A percentile compares a stretch with the other conserved stretches of the same genome.
Conservation (phyloP, 208 protist species). For the Crithidia sp. region DNA sequence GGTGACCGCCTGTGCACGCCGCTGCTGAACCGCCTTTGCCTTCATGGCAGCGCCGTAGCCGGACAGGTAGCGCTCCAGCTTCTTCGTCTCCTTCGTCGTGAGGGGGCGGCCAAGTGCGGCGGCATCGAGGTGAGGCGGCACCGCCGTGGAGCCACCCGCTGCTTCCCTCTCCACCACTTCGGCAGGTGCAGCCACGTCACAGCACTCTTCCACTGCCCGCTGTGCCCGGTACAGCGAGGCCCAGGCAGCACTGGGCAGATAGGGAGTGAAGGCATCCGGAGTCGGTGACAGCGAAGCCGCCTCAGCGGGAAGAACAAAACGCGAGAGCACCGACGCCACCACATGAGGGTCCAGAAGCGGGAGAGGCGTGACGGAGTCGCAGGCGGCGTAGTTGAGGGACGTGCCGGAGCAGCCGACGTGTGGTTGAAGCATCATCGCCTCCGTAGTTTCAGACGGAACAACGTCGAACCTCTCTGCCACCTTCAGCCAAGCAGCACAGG, state of each 20-base stretch:
- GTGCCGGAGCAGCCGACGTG: background rate
- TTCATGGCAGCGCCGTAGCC: slow-evolving; percentile 34
- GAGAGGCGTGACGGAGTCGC: slow-evolving; percentile 11
- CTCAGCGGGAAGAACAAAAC: background rate
- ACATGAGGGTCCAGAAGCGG: slow-evolving; percentile 38
- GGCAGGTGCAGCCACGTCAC: background rate
- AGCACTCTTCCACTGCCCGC: slow-evolving; percentile 10
- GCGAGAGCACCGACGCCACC: slow-evolving; percentile 7
- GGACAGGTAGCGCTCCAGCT: slow-evolving; percentile 42
- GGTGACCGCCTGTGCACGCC: background rate
- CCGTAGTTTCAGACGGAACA: background rate
- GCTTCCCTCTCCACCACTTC: background rate
- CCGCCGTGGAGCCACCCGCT: background rate
- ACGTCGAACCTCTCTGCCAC: background rate
- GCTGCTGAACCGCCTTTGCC: slow-evolving; percentile 1
- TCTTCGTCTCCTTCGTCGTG: slow-evolving; percentile 41
- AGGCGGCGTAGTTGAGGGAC: background rate
- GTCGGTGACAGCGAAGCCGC: background rate
- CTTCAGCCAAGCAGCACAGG: slow-evolving; percentile 17
- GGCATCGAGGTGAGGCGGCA: slow-evolving; percentile 48
- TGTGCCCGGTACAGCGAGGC: slow-evolving; percentile 27
- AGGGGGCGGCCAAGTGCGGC: slow-evolving; percentile 40
- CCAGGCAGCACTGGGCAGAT: slow-evolving; percentile 25
- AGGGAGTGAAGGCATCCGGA: slow-evolving; percentile 23
- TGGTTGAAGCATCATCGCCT: background rate